phyloP scores from a whole-genome alignment of 257 asterid species.

The Primulina huaijiensis region DNA sequence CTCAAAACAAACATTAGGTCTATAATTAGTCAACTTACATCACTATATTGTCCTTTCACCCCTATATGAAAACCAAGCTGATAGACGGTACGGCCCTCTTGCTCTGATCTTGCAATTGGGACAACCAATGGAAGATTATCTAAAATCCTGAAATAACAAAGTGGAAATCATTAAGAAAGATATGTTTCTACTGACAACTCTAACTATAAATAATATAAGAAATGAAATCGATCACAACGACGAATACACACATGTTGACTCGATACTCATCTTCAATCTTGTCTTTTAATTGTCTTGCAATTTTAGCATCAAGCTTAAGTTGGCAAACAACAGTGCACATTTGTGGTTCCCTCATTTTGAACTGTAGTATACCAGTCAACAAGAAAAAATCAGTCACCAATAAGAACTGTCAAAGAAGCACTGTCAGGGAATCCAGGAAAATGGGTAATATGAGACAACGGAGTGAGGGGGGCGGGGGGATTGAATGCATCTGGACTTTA shows the following conservation, averaged over 20 bases:
- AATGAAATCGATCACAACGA: slow-evolving; percentile 11
- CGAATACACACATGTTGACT: slow-evolving; percentile 54
- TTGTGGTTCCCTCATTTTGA: slow-evolving; percentile 73
- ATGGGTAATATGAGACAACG: neutral
- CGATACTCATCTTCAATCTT: slow-evolving; percentile 68
- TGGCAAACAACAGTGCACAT: slow-evolving; percentile 57
- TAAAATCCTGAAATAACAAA: slow-evolving; percentile 47
- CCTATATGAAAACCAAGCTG: slow-evolving; percentile 67
- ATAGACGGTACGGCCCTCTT: slow-evolving; percentile 57
- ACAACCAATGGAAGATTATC: slow-evolving; percentile 82
- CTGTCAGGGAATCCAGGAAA: neutral
- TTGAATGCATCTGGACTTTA: neutral
- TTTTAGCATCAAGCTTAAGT: slow-evolving; percentile 43
- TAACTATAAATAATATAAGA: neutral
- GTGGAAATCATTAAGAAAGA: slow-evolving; percentile 4
- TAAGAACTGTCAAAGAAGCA: slow-evolving; percentile 1
- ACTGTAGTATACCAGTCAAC: slow-evolving; percentile 36
- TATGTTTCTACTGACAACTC: neutral
- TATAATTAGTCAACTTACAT: slow-evolving; percentile 39
- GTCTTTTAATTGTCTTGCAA: slow-evolving; percentile 52
- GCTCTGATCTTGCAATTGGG: slow-evolving; percentile 50
- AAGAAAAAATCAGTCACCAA: slow-evolving; percentile 21
- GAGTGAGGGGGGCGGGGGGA: neutral
- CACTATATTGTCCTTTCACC: slow-evolving; percentile 61
- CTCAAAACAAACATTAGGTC: neutral